Evolutionary conservation across 2,329 filamentous ascomycete species (phyloP).

Genomic region (Fusarium globosum): DNA sequence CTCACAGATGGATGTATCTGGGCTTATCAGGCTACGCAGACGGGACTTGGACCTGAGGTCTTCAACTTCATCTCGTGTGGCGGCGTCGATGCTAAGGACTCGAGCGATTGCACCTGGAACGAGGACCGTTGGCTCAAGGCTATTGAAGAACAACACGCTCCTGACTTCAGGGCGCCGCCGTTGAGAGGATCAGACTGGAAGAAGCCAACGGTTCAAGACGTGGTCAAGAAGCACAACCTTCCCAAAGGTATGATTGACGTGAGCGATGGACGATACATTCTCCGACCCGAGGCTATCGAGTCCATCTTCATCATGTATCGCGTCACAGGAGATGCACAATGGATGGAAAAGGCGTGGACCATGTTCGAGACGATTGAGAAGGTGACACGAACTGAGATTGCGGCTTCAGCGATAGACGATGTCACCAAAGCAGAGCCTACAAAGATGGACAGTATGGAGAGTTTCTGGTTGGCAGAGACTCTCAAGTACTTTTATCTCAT

Average conservation of each 20-base stretch:
- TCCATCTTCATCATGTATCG: conserved; percentile 83
- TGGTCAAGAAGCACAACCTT: conserved; percentile 49
- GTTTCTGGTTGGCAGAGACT: conserved; percentile 78
- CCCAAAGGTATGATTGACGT: conserved; percentile 67
- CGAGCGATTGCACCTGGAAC: conserved; percentile 51
- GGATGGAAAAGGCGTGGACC: conserved; percentile 76
- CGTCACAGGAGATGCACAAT: conserved; percentile 73
- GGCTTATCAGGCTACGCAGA: conserved; percentile 66
- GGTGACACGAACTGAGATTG: conserved; percentile 70
- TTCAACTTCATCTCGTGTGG: conserved; percentile 61
- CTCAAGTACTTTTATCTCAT: conserved; percentile 75
- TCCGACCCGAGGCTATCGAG: conserved; percentile 82
- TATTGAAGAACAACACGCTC: conserved; percentile 39
- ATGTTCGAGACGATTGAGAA: conserved; percentile 76
- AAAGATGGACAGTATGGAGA: conserved; percentile 74
- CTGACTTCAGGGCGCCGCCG: conserved; percentile 40
- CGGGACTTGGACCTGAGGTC: conserved; percentile 70
- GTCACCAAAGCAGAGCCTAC: conserved; percentile 56
- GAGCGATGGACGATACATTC: conserved; percentile 68
- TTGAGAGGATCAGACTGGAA: conserved; percentile 40
- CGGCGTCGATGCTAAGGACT: conserved; percentile 39
- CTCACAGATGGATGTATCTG: conserved; percentile 73
- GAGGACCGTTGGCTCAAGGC: conserved; percentile 47
- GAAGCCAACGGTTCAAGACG: conserved; percentile 39
- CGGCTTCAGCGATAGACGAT: conserved; percentile 74